Percentiles rank a stretch among this genome's conserved stretches.
These are phyloP conservation scores for Solanum paucissectum DNA, from an alignment of 257 asterid genomes.

Conservation along the genomic window DNA sequence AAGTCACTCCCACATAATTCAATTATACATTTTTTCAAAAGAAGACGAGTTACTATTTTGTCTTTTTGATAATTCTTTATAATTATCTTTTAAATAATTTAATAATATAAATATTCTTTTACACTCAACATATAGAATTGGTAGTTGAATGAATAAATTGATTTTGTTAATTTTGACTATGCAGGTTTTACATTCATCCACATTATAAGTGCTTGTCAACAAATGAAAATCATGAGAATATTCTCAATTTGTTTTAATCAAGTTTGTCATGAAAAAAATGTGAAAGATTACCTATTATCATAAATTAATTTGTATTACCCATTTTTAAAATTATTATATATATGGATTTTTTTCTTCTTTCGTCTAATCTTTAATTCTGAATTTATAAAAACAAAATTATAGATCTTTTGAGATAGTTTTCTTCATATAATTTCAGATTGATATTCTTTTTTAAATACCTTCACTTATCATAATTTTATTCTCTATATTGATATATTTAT, in stretches of 20 bases:
- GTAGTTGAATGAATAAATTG: neutral
- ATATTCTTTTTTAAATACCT: neutral
- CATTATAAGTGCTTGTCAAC: neutral
- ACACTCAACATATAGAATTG: neutral
- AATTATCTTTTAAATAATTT: neutral
- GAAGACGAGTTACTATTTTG: neutral
- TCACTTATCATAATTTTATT: neutral
- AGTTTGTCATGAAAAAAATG: neutral
- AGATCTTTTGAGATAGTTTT: neutral
- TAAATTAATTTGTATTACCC: neutral
- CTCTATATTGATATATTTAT: neutral
- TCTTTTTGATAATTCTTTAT: neutral
- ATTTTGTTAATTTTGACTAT: neutral
- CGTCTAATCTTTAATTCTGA: neutral
- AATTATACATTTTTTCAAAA: neutral
- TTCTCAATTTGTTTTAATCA: neutral
- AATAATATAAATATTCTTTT: neutral
- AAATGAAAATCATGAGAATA: neutral
- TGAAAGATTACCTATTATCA: neutral
- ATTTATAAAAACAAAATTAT: neutral
- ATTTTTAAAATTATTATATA: neutral
- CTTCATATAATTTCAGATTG: neutral
- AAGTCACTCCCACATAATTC: neutral
- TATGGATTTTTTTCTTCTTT: neutral
- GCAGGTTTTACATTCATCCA: neutral